phyloP scores from a whole-genome alignment of 2,329 filamentous ascomycete genomes.

The Colletotrichum horii region DNA sequence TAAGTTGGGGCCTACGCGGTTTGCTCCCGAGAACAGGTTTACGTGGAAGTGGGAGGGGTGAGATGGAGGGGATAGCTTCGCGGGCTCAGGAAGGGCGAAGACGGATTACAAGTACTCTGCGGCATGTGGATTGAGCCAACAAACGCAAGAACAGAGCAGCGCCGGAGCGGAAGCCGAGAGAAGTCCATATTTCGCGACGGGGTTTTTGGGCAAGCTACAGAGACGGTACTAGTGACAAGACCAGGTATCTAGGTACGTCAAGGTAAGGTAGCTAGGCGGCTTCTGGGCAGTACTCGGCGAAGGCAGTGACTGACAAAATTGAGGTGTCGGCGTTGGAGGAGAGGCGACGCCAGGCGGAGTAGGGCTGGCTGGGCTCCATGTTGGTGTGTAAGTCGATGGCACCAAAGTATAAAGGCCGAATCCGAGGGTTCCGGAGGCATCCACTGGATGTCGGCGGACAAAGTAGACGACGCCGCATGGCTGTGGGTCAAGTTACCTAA shows the following conservation, averaged over 20 bases:
- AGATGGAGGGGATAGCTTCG: background rate
- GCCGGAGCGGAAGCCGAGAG: constrained; percentile 5
- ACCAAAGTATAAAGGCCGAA: background rate
- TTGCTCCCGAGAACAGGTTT: background rate
- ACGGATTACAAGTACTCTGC: background rate
- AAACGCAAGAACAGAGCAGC: background rate
- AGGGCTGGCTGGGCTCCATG: background rate
- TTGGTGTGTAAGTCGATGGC: constrained; percentile 2
- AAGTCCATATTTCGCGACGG: background rate
- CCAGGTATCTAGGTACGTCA: background rate
- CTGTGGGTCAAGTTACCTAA: background rate
- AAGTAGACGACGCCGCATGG: background rate
- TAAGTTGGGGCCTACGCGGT: background rate
- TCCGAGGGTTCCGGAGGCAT: constrained; percentile 17
- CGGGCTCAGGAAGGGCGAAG: background rate
- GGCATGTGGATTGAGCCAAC: background rate
- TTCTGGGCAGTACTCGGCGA: background rate
- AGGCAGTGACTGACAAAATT: background rate
- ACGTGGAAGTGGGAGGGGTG: background rate
- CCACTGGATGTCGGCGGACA: background rate
- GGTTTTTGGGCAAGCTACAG: constrained; percentile 1
- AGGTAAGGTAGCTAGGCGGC: background rate
- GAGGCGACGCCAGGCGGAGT: background rate
- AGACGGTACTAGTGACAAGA: background rate
- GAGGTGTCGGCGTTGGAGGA: background rate